Evolutionary conservation across 768 basidiomycete species (phyloP), one percentile per base, ranked within the genome.

Genomic region (Xerocomellus dryophilus): DNA sequence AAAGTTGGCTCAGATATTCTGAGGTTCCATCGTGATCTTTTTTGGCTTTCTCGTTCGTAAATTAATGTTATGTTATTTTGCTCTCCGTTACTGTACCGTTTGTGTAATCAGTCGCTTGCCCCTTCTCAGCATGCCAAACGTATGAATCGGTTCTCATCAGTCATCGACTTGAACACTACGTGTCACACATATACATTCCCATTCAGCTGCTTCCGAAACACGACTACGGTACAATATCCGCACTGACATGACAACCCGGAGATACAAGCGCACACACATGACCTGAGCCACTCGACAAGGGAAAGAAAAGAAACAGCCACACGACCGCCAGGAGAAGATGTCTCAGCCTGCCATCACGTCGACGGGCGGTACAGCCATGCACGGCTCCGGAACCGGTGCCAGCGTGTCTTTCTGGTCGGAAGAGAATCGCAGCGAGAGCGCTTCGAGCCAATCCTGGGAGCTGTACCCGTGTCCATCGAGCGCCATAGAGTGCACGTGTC

Each of bases 1-100:
- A 15, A 66, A 60, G 43, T 48, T 64, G 44, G 41, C 52, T 31
- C 56, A 60, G 38, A 52, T 64, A 44, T 60, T 49, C 10, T 70
- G 53, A 66, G n/a, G n/a, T n/a, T n/a, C n/a, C 15, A 15, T 42
- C 38, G 12, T 7, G 32, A 18, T 45, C 15, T 20, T 35, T 18
- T 17, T 18, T 15, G 34, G 17, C 7, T 1, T 7, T 47, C 18
- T 54, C 18, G 12, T 21, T 25, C 38, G 18, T 10, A n/a, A n/a
- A n/a, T n/a, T n/a, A 17, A 17, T 5, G 25, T 11, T 29, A 10
- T 25, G 32, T 12, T 46, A 17, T 25, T 14, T 20, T 18, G 14
- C 14, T 32, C 5, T 12, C 27, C 4, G 7, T 27, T 35, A 23
- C 27, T 51, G 43, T 38, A 27, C 25, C 9, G 31, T 48, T 20